Evolutionary conservation across 257 asterid species (phyloP).

Genomic region (Nicotiana undulata): DNA sequence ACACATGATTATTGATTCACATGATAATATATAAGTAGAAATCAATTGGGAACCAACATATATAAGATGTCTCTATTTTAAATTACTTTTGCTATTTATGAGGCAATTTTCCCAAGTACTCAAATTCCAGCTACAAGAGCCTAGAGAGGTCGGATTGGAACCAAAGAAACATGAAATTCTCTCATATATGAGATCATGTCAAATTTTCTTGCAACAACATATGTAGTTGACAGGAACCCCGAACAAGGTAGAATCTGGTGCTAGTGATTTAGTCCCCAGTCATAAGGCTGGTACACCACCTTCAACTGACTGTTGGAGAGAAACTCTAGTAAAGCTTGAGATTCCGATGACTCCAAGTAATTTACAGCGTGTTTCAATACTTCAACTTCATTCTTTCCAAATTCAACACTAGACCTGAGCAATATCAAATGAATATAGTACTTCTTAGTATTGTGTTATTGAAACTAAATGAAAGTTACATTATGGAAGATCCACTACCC

Average conservation of each 20-base stretch:
- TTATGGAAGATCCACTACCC: not conserved
- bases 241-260: not conserved
- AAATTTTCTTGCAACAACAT: not conserved
- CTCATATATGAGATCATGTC: not conserved
- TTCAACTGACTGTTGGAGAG: slow-evolving; percentile 51
- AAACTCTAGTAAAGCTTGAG: slow-evolving; percentile 66
- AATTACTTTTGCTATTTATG: too few relatives aligned
- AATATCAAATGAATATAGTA: not conserved
- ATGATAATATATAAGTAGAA: too few relatives aligned
- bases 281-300: slow-evolving; percentile 55
- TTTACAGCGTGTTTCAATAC: slow-evolving; percentile 78
- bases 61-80: too few relatives aligned
- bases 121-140: too few relatives aligned
- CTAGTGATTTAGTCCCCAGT: slow-evolving; percentile 77
- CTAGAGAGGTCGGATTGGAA: not conserved
- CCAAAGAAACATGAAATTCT: not conserved
- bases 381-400: slow-evolving; percentile 71
- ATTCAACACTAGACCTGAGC: slow-evolving; percentile 70
- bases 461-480: not conserved
- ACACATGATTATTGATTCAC: not conserved
- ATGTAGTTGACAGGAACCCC: not conserved
- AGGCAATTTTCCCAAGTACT: too few relatives aligned
- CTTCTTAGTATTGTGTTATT: not conserved
- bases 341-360: slow-evolving; percentile 45
- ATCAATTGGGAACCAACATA: too few relatives aligned